A percentile compares a stretch with the other conserved stretches of the same genome.
phyloP scores from a whole-genome alignment of 805 yeast species.

The Barnettozyma sp. region DNA sequence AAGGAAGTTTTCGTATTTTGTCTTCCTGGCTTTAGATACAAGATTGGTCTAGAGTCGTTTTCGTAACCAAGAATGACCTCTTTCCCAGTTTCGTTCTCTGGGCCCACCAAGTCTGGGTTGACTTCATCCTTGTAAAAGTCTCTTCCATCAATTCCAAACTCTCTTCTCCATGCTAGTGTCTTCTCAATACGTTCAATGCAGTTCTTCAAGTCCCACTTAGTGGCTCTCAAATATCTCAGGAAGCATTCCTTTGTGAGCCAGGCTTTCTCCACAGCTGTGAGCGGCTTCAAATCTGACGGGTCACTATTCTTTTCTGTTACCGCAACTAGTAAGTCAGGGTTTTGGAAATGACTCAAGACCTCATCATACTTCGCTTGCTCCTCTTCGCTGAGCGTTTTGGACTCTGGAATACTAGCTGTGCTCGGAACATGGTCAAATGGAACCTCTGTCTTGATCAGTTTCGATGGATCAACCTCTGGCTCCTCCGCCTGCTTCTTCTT shows the following conservation, averaged over 20 bases:
- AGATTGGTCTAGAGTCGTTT: slow-evolving; percentile 83
- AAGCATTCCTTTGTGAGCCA: slow-evolving; percentile 94
- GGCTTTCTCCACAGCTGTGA: slow-evolving; percentile 58
- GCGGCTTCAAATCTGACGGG: slow-evolving; percentile 35
- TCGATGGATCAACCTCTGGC: slow-evolving; percentile 24
- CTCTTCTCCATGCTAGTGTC: slow-evolving; percentile 89
- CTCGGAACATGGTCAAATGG: slow-evolving; percentile 57
- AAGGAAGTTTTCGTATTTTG: slow-evolving; percentile 89
- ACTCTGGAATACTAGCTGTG: slow-evolving; percentile 36
- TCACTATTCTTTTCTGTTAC: slow-evolving; percentile 31
- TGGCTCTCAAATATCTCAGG: slow-evolving; percentile 83
- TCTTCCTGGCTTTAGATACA: slow-evolving; percentile 88
- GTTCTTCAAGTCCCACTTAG: slow-evolving; percentile 75
- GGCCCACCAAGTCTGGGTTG: slow-evolving; percentile 46
- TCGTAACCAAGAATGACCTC: slow-evolving; percentile 89
- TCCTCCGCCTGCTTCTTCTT: slow-evolving; percentile 20
- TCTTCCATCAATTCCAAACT: slow-evolving; percentile 63
- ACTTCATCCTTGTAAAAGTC: slow-evolving; percentile 37
- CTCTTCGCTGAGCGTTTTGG: slow-evolving; percentile 39
- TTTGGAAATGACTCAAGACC: slow-evolving; percentile 58
- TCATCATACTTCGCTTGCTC: slow-evolving; percentile 54
- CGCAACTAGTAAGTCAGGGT: slow-evolving; percentile 27
- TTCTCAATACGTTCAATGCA: slow-evolving; percentile 69
- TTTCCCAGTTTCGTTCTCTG: slow-evolving; percentile 87
- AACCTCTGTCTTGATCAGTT: slow-evolving; percentile 24